phyloP scores from a whole-genome alignment of 768 basidiomycete genomes.

The Pholiota microspora region DNA sequence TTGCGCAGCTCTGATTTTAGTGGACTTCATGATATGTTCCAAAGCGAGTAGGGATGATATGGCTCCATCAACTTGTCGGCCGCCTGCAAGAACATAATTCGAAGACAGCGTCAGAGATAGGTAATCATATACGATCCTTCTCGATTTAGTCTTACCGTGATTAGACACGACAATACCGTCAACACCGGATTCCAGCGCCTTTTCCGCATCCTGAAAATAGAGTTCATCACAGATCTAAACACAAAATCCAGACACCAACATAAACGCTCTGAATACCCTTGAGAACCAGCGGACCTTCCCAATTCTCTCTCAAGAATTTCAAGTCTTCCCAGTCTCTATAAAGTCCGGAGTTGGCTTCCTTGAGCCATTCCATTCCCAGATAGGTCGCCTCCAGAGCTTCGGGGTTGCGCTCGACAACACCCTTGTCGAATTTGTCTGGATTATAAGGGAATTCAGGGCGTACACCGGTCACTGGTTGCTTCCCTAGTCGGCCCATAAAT shows the following conservation, averaged over 20 bases:
- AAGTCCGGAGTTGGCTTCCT: constrained; percentile 58
- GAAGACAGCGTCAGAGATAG: background rate
- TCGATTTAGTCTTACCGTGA: constrained; percentile 51
- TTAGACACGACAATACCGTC: constrained; percentile 82
- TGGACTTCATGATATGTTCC: constrained; percentile 62
- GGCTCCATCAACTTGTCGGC: constrained; percentile 76
- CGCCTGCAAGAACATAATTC: constrained; percentile 53
- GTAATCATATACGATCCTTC: background rate
- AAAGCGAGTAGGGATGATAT: constrained; percentile 73
- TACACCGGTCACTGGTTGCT: constrained; percentile 40
- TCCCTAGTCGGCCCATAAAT: constrained; percentile 62
- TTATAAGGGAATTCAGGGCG: constrained; percentile 60
- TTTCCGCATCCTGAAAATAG: constrained; percentile 56
- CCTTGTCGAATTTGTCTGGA: constrained; percentile 41
- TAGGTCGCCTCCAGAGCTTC: constrained; percentile 34
- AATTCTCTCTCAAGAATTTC: constrained; percentile 63
- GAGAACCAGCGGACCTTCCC: constrained; percentile 75
- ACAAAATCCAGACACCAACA: constrained; percentile 32
- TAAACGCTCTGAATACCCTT: constrained; percentile 74
- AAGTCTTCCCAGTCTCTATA: constrained; percentile 74
- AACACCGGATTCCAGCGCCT: constrained; percentile 58
- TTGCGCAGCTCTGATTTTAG: constrained; percentile 57
- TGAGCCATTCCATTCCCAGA: constrained; percentile 63
- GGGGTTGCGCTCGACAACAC: constrained; percentile 45
- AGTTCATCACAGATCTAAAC: background rate